Evolutionary conservation across 179 eudicot genomes (phyloP).

Genomic region (Silene noctiflora): DNA sequence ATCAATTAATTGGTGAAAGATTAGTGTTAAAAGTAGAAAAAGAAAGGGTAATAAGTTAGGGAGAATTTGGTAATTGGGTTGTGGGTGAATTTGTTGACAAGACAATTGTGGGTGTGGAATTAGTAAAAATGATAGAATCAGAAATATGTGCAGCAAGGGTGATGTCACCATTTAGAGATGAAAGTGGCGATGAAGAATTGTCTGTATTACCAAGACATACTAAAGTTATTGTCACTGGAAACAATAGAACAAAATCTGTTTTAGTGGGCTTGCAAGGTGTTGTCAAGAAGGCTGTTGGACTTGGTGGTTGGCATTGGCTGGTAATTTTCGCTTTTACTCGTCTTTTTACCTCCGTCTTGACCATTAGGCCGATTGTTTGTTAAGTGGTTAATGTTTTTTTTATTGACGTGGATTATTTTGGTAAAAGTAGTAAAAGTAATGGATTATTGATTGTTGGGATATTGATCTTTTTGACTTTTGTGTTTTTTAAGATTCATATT

Average conservation of each 20-base stretch:
- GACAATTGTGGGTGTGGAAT: too few species aligned
- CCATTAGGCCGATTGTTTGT: not conserved
- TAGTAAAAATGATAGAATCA: slow-evolving; percentile 38
- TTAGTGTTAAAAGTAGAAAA: not conserved
- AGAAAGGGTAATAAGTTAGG: not conserved
- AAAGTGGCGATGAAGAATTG: slow-evolving; percentile 85
- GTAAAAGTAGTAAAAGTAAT: slow-evolving; percentile 9
- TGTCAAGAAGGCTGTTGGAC: slow-evolving; percentile 97
- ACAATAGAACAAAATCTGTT: slow-evolving; percentile 90
- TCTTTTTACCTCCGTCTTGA: not conserved
- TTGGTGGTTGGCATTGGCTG: slow-evolving; percentile 99
- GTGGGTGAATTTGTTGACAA: too few species aligned
- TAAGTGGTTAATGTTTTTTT: not conserved
- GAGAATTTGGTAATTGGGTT: slow-evolving; percentile 15
- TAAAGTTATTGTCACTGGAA: slow-evolving; percentile 91
- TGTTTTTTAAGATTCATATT: slow-evolving; percentile 17
- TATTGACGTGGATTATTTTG: slow-evolving; percentile 5
- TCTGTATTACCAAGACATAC: slow-evolving; percentile 89
- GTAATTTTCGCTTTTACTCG: slow-evolving; percentile 32
- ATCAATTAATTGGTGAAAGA: slow-evolving; percentile 5
- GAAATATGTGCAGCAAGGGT: slow-evolving; percentile 46
- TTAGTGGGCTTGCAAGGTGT: slow-evolving; percentile 95
- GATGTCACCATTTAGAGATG: slow-evolving; percentile 51
- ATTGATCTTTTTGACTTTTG: slow-evolving; percentile 15
- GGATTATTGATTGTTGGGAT: not conserved